Evolutionary conservation across 2,329 filamentous ascomycete species (phyloP).

Genomic region (Acephala macrosclerotiorum): DNA sequence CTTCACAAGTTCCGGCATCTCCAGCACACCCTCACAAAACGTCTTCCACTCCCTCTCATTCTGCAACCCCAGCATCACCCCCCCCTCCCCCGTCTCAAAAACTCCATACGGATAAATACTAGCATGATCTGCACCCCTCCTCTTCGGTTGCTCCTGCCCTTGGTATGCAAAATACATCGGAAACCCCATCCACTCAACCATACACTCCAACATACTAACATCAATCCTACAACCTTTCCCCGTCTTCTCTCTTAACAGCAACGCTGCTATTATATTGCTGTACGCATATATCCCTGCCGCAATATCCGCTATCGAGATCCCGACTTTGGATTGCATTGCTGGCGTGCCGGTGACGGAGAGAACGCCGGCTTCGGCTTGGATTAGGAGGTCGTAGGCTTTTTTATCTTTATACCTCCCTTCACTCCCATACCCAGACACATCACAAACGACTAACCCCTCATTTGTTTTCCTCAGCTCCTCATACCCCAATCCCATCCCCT

Average conservation of each 20-base stretch:
- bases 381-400: constrained; percentile 21
- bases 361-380: constrained; percentile 18
- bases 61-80: constrained; percentile 17
- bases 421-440: constrained; percentile 14
- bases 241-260: constrained; percentile 15
- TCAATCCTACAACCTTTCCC: constrained; percentile 20
- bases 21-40: constrained; percentile 12
- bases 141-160: constrained; percentile 1
- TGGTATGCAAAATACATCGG: constrained; percentile 17
- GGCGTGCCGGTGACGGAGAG: constrained; percentile 14
- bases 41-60: constrained; percentile 19
- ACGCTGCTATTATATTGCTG: constrained; percentile 20
- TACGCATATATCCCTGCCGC: constrained; percentile 20
- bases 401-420: constrained; percentile 14
- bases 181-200: constrained; percentile 22
- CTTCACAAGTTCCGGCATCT: neutral
- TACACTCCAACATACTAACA: constrained; percentile 22
- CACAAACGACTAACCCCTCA: constrained; percentile 18
- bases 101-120: constrained; percentile 19
- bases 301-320: constrained; percentile 19
- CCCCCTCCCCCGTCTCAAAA: constrained; percentile 9
- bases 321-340: constrained; percentile 12
- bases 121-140: constrained; percentile 12
- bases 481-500: constrained; percentile 12
- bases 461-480: constrained; percentile 16